Evolutionary conservation across 2,329 filamentous ascomycete species (phyloP), one percentile per base, ranked within the genome.

Genomic region (Cryphonectria japonica): DNA sequence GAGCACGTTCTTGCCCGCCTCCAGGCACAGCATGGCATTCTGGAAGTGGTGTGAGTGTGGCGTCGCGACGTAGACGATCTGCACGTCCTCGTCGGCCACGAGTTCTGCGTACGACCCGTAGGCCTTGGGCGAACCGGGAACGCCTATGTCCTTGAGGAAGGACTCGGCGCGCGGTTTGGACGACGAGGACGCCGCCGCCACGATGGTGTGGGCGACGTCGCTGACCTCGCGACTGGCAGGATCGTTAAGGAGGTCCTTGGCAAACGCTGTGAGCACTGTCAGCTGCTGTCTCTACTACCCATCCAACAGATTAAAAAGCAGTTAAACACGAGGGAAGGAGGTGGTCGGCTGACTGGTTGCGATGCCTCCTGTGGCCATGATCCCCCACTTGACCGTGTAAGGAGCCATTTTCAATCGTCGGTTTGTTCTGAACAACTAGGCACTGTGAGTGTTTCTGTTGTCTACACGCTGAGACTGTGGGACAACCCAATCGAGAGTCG

Each of bases 41-140:
- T 97, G 93, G 84, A 95, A 97, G 84, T 97, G 94, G 80, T 97
- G 94, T 76, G 92, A 95, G 83, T 97, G 94, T 22, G 94, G 94
- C 4, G 94, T 97, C 34, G 93, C 94, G 69, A 97, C 89, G 81
- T 97, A 97, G 82, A 97, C 83, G 76, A 97, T 93, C 80, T 97
- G 93, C 75, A 97, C 88, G 76, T 93, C 87, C 8, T 91, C 84
- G 79, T 97, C 93, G 66, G 88, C 87, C 37, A 95, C 93, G 39
- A 97, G 87, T 79, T 94, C 92, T 73, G 90, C 86, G 81, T 97
- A 97, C 14, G 91, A 93, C 71, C 92, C 93, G 78, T 97, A 97
- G 13, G 91, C 86, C 76, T 88, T 88, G 70, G 92, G 91, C 9
- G 88, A 85, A 26, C 86, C 82, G 3, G 92, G 90, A n/a, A 91